Conservation (phyloP, 352 stramenopile genomes). For the Pythium sukuiense region DNA sequence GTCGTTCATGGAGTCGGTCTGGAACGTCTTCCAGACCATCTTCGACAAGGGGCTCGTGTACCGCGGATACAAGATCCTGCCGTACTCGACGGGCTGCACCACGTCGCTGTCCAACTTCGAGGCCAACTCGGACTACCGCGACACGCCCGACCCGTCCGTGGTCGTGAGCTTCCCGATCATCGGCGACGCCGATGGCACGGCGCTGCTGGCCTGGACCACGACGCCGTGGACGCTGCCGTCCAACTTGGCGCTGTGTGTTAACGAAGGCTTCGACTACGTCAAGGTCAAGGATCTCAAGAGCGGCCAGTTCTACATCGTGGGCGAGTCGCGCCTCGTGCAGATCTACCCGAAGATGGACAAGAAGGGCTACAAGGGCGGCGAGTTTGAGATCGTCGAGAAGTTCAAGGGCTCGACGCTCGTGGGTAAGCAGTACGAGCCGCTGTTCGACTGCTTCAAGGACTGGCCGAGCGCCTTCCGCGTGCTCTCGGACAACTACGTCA, state of each 20-base stretch:
- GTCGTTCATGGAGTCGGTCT: constrained; percentile 99
- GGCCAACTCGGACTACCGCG: constrained; percentile 99
- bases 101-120: constrained; percentile 99
- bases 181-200: constrained; percentile 75
- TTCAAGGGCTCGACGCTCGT: constrained; percentile 93
- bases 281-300: constrained; percentile 95
- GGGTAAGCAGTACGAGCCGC: constrained; percentile 95
- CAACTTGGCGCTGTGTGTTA: constrained; percentile 98
- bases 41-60: constrained; percentile 99
- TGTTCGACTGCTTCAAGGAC: constrained; percentile 96
- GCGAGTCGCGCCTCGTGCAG: constrained; percentile 91
- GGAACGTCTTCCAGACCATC: constrained; percentile 99
- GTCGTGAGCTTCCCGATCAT: constrained; percentile 96
- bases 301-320: constrained; percentile 93
- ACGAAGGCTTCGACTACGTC: constrained; percentile 96
- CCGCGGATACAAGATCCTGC: constrained; percentile 99
- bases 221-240: constrained; percentile 99
- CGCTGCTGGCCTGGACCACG: constrained; percentile 97
- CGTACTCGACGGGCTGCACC: constrained; percentile 97
- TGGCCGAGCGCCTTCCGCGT: constrained; percentile 94
- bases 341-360: constrained; percentile 98
- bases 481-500: constrained; percentile 98
- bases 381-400: constrained; percentile 91
- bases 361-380: constrained; percentile 95
- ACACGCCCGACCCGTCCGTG: constrained; percentile 97